Percentiles rank a stretch among this genome's conserved stretches.
Evolutionary conservation across 108 stramenopile species (phyloP).

Genomic region (Cyclostephanos invisitatus): DNA sequence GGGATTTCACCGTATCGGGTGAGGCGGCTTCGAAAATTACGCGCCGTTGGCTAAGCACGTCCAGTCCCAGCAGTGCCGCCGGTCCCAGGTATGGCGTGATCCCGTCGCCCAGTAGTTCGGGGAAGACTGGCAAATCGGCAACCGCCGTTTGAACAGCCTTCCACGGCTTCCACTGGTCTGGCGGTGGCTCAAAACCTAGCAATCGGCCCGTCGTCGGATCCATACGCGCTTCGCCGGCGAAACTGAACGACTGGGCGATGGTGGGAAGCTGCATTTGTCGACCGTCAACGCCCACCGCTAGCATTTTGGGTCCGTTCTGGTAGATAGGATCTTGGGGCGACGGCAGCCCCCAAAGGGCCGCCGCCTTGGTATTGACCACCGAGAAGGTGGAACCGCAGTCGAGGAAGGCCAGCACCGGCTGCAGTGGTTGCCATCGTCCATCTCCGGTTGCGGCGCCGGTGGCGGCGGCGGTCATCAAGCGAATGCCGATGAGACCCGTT

Average conservation of each 20-base stretch:
- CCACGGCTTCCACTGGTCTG: slow-evolving; percentile 69
- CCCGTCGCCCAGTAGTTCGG: slow-evolving; percentile 69
- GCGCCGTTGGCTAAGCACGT: slow-evolving; percentile 72
- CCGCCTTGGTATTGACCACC: slow-evolving; percentile 70
- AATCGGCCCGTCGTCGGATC: slow-evolving; percentile 37
- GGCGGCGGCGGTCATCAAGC: slow-evolving; percentile 28
- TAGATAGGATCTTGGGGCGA: slow-evolving; percentile 52
- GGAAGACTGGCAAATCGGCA: slow-evolving; percentile 78
- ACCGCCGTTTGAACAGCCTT: slow-evolving; percentile 56
- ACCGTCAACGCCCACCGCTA: slow-evolving; percentile 74
- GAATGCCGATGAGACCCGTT: slow-evolving; percentile 68
- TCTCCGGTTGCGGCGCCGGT: slow-evolving; percentile 1
- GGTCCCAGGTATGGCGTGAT: slow-evolving; percentile 63
- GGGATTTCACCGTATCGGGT: no score
- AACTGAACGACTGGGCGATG: slow-evolving; percentile 32
- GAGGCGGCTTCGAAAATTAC: slow-evolving; percentile 64
- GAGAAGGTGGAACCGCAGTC: slow-evolving; percentile 80
- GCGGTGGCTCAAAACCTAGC: slow-evolving; percentile 58
- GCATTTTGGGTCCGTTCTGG: slow-evolving; percentile 50
- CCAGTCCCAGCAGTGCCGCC: slow-evolving; percentile 74
- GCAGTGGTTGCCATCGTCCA: slow-evolving; percentile 12
- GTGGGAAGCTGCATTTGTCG: slow-evolving; percentile 59
- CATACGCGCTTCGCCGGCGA: slow-evolving; percentile 48
- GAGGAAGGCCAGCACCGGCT: slow-evolving; percentile 71
- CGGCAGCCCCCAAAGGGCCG: slow-evolving; percentile 60